These are phyloP conservation scores for Populus hybrid DNA, from an alignment of 441 rosid species.

Conservation along the genomic window DNA sequence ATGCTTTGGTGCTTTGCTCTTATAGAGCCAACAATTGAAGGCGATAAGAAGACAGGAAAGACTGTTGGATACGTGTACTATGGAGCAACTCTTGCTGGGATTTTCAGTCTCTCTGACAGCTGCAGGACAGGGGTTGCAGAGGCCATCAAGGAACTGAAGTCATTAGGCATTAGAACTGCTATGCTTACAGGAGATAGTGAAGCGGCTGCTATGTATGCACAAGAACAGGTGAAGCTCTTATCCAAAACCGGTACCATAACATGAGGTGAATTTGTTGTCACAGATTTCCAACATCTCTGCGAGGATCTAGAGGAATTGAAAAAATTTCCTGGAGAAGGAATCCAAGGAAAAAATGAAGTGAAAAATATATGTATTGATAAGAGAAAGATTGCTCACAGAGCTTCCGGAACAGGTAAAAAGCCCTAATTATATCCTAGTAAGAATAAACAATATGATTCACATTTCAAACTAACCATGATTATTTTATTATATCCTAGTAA, in stretches of 20 bases:
- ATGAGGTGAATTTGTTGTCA: no score
- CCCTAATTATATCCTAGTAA: no score
- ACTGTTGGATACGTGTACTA: conserved; percentile 61
- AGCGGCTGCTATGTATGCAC: conserved; percentile 61
- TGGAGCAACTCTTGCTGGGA: conserved; percentile 43
- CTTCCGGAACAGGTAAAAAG: no score
- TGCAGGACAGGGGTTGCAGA: conserved; percentile 70
- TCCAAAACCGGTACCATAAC: conserved; percentile 2
- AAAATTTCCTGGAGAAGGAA: no score
- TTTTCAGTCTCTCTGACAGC: conserved; percentile 68
- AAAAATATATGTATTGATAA: no score
- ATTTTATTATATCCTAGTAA: no score
- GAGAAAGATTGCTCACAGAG: no score
- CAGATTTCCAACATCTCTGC: conserved; percentile 43
- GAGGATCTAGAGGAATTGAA: no score
- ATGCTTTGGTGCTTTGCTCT: background rate
- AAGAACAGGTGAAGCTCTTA: conserved; percentile 52
- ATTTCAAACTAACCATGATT: no score
- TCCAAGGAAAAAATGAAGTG: no score
- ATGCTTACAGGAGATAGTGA: conserved; percentile 88
- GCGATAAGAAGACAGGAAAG: conserved; percentile 39
- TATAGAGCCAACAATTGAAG: conserved; percentile 45
- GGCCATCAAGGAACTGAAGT: conserved; percentile 57
- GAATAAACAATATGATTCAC: no score
- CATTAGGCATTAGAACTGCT: conserved; percentile 52